These are phyloP conservation scores for Penicillium waksmanii DNA, from an alignment of 495 filamentous ascomycete species.

Conservation along the genomic window DNA sequence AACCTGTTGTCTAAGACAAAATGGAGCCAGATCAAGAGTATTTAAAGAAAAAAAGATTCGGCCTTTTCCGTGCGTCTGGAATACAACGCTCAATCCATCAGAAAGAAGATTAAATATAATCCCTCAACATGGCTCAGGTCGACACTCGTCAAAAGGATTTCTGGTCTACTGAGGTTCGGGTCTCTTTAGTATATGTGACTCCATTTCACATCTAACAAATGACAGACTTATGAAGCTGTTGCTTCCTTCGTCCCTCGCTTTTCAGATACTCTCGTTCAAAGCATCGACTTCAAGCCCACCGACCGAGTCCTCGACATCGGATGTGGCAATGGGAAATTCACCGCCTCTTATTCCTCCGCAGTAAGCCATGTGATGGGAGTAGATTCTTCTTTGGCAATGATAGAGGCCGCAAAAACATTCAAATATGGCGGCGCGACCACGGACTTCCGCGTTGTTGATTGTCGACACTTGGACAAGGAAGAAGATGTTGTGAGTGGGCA, in stretches of 20 bases:
- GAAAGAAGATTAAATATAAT: not conserved
- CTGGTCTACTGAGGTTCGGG: slow-evolving; percentile 60
- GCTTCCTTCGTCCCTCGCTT: slow-evolving; percentile 76
- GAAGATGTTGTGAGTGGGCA: slow-evolving; percentile 34
- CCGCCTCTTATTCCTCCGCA: slow-evolving; percentile 54
- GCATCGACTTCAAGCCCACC: slow-evolving; percentile 60
- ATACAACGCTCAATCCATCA: not conserved
- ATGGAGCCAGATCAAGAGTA: no score
- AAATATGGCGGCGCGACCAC: slow-evolving; percentile 35
- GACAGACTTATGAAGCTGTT: slow-evolving; percentile 62
- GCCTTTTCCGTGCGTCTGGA: no score
- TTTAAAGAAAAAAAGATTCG: no score
- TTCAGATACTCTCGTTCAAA: slow-evolving; percentile 63
- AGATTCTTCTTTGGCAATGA: slow-evolving; percentile 69
- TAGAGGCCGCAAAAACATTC: slow-evolving; percentile 32
- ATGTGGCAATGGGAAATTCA: slow-evolving; percentile 74
- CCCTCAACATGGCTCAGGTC: not conserved
- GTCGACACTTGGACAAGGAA: slow-evolving; percentile 43
- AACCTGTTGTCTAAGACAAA: no score
- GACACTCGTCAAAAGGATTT: slow-evolving; percentile 44
- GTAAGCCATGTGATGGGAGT: slow-evolving; percentile 60
- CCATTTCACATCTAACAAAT: slow-evolving; percentile 9
- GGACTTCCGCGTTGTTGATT: slow-evolving; percentile 50
- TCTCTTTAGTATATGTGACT: not conserved
- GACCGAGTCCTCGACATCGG: slow-evolving; percentile 74